Percentiles rank a stretch among this genome's conserved stretches.
phyloP scores from a whole-genome alignment of 306 rosid species.

The Lupinus albus region DNA sequence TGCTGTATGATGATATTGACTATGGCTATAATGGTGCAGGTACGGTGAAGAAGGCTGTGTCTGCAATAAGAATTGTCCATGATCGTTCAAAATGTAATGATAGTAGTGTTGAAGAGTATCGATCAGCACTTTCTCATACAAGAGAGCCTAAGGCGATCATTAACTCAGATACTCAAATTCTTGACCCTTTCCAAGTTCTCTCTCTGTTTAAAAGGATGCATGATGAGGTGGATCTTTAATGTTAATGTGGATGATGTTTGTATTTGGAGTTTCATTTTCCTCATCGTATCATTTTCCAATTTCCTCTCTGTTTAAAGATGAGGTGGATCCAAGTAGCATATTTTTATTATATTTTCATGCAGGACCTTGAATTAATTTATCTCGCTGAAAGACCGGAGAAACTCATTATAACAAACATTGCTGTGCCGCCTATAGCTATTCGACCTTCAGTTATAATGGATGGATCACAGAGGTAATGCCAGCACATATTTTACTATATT shows the following conservation, averaged over 20 bases:
- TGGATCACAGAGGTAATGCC: slow-evolving; percentile 70
- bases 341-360: slow-evolving; percentile 42
- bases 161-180: slow-evolving; percentile 45
- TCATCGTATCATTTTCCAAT: background rate
- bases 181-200: slow-evolving; percentile 62
- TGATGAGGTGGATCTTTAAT: slow-evolving; percentile 60
- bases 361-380: slow-evolving; percentile 88
- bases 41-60: slow-evolving; percentile 61
- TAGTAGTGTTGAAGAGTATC: slow-evolving; percentile 54
- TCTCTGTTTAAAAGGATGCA: slow-evolving; percentile 68
- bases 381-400: slow-evolving; percentile 84
- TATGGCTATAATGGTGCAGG: slow-evolving; percentile 53
- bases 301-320: too few species aligned
- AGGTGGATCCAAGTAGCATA: slow-evolving; percentile 37
- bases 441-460: slow-evolving; percentile 92
- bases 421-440: slow-evolving; percentile 85
- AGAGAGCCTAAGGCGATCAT: slow-evolving; percentile 51
- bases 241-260: slow-evolving; percentile 26
- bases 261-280: slow-evolving; percentile 32
- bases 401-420: slow-evolving; percentile 60
- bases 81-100: slow-evolving; percentile 61
- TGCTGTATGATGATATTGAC: slow-evolving; percentile 25
- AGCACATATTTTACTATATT: slow-evolving; percentile 17
- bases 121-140: slow-evolving; percentile 58
- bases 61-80: slow-evolving; percentile 54